Evolutionary conservation across 2,329 filamentous ascomycete species (phyloP), one percentile per base, ranked within the genome.

Genomic region (Stachybotrys chartarum): DNA sequence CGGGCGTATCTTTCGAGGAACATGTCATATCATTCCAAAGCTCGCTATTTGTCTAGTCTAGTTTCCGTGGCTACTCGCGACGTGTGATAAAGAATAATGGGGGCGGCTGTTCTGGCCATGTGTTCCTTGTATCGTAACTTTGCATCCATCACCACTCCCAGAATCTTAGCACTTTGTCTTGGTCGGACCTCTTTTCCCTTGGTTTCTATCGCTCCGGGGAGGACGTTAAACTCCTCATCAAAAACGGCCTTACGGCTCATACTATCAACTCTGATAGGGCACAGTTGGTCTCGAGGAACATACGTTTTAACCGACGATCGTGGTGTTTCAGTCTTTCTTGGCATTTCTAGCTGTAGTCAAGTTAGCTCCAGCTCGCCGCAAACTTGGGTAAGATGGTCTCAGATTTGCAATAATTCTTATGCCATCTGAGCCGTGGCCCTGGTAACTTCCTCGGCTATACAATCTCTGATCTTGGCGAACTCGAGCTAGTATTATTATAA

Each of bases 191-290:
- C 54, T 46, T 51, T 30, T 30, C 48, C 51, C 30, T 54, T 55
- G 35, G n/a, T 57, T 55, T 64, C 58, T 6, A 55, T 56, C 18
- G 53, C 59, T 50, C 55, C 58, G n/a, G 56, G 31, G 17, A 49
- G 54, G 30, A 61, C 51, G 16, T 60, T 59, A 30, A 54, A 51
- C 16, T 58, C 53, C 54, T 65, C 51, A 51, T 66, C 57, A 16
- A 62, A 53, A 12, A 64, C 57, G 16, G 56, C 62, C 30, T 54
- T 59, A 30, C 58, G 60, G 54, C 56, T 61, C 35, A 60, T 57
- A 46, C 56, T 62, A 55, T 66, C 61, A 46, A 66, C 61, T 56
- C 62, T 65, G 42, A 64, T 52, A 14, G 57, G 61, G 52, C 64
- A 65, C 11, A 65, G 56, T 48, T 64, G 49, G 55, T 65, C 61